Percentiles rank a stretch among this genome's conserved stretches.
Evolutionary conservation across 192 early-diverging fungal genomes (phyloP).

Genomic region (Coemansia sp.): DNA sequence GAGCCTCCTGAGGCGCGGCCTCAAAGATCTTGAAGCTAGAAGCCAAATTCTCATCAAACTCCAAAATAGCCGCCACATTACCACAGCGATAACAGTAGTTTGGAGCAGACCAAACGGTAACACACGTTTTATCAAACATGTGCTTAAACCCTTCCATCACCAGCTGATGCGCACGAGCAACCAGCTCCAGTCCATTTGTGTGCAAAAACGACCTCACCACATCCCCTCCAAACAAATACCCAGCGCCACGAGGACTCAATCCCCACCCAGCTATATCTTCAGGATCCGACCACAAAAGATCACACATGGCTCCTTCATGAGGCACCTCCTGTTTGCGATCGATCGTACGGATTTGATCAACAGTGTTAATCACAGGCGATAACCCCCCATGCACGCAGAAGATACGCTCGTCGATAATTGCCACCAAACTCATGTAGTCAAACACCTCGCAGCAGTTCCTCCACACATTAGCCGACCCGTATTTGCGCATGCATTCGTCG

Average conservation of each 20-base stretch:
- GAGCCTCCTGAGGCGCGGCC: slow-evolving; percentile 84
- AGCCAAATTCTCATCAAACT: slow-evolving; percentile 85
- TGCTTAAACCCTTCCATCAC: slow-evolving; percentile 97
- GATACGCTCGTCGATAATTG: slow-evolving; percentile 91
- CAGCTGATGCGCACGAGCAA: slow-evolving; percentile 95
- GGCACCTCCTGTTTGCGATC: slow-evolving; percentile 97
- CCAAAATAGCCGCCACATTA: slow-evolving; percentile 95
- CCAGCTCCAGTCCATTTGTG: slow-evolving; percentile 80
- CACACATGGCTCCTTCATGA: slow-evolving; percentile 97
- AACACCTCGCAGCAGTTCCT: slow-evolving; percentile 97
- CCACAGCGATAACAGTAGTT: slow-evolving; percentile 99
- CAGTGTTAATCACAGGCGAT: slow-evolving; percentile 86
- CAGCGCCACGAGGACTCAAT: slow-evolving; percentile 92
- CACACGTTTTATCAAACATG: slow-evolving; percentile 94
- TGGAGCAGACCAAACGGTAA: slow-evolving; percentile 98
- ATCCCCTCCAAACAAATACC: slow-evolving; percentile 96
- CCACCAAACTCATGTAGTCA: slow-evolving; percentile 91
- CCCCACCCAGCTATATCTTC: slow-evolving; percentile 91
- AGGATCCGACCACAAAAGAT: slow-evolving; percentile 97
- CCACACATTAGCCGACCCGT: slow-evolving; percentile 95
- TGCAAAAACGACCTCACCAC: slow-evolving; percentile 79
- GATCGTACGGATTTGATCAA: slow-evolving; percentile 94
- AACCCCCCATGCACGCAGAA: slow-evolving; percentile 96
- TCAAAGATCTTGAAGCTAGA: slow-evolving; percentile 92
- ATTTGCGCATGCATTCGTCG: slow-evolving; percentile 95